Base-by-base conservation (phyloP, 2,329 filamentous ascomycete genomes). In the Claviceps sp. region DNA sequence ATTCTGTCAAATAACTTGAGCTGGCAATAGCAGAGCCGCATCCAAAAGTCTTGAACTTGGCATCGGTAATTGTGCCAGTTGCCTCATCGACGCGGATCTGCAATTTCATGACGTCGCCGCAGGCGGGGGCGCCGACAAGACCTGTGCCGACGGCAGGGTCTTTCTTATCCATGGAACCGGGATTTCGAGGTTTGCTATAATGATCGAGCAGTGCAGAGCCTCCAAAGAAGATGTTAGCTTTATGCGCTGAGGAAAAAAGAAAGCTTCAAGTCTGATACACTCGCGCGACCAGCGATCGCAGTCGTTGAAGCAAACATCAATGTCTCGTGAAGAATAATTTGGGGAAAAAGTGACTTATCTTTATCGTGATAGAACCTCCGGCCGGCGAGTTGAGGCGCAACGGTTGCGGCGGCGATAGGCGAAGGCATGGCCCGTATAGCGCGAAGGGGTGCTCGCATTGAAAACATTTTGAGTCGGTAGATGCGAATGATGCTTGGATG, bases 1-100 rank as follows among this genome's bases (percentile, higher is more conserved):
- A 75, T 71, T 95, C 89, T 1, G 93, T 98, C 62, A 98, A 72
- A 67, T 98, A 98, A 65, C 86, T 93, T 16, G 57, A 59, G 54
- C 87, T 94, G 44, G 93, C 93, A 70, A 98, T 98, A 58, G 93
- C 93, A 34, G 84, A 89, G 52, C 90, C 90, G 67, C 90, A 96
- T 49, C 90, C 90, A 65, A 96, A 96, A 0, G 90, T 96, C 82
- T 96, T 96, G 81, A 96, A 96, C 72, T 94, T 93, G 67, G 95
- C 90, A 62, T 96, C 91, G 61, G 83, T 84, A 66, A 96, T 96
- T 60, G 83, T 91, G 68, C 93, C 87, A 63, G 82, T 88, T 61
- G 85, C 77, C 58, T 87, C 87, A 71, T 96, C 89, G 62, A 96
- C 90, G 54, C 88, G 84, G 70, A 93, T 94, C 64, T 72, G 66